A percentile compares a stretch with the other conserved stretches of the same genome.
Evolutionary conservation across 2,329 filamentous ascomycete genomes (phyloP).

Genomic region (Mycocentrospora acerina): DNA sequence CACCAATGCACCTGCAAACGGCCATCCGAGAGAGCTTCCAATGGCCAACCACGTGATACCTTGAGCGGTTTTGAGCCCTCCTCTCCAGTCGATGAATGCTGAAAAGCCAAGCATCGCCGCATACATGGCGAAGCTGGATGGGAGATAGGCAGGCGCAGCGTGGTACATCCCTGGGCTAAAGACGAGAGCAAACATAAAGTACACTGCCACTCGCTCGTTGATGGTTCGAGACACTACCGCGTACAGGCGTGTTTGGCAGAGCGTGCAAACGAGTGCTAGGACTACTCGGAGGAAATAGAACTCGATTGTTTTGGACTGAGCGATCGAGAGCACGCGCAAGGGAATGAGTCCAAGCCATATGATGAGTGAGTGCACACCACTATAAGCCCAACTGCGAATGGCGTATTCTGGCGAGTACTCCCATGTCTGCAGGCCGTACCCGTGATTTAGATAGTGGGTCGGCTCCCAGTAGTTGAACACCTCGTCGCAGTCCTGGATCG

Average conservation of each 20-base stretch:
- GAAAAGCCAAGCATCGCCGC: constrained; percentile 81
- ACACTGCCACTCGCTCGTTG: constrained; percentile 78
- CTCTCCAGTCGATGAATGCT: constrained; percentile 87
- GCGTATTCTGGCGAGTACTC: constrained; percentile 95
- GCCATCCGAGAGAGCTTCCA: constrained; percentile 88
- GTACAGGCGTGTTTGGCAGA: constrained; percentile 81
- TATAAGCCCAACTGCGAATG: constrained; percentile 93
- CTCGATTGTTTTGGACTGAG: constrained; percentile 56
- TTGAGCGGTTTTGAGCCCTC: constrained; percentile 73
- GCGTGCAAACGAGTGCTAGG: constrained; percentile 74
- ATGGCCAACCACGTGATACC: constrained; percentile 91
- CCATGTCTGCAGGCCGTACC: constrained; percentile 95
- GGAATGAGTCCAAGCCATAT: constrained; percentile 66
- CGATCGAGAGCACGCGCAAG: constrained; percentile 25
- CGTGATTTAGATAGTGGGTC: constrained; percentile 88
- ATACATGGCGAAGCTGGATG: constrained; percentile 97
- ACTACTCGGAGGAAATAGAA: constrained; percentile 84
- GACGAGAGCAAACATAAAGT: constrained; percentile 76
- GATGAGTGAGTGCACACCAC: constrained; percentile 73
- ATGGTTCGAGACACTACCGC: constrained; percentile 73
- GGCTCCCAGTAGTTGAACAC: constrained; percentile 99
- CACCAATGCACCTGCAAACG: constrained; percentile 82
- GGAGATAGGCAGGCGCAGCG: constrained; percentile 81
- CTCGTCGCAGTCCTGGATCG: constrained; percentile 97
- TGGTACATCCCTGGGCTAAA: constrained; percentile 93